Evolutionary conservation across 306 rosid species (phyloP).

Genomic region (Dryas alaskensis): DNA sequence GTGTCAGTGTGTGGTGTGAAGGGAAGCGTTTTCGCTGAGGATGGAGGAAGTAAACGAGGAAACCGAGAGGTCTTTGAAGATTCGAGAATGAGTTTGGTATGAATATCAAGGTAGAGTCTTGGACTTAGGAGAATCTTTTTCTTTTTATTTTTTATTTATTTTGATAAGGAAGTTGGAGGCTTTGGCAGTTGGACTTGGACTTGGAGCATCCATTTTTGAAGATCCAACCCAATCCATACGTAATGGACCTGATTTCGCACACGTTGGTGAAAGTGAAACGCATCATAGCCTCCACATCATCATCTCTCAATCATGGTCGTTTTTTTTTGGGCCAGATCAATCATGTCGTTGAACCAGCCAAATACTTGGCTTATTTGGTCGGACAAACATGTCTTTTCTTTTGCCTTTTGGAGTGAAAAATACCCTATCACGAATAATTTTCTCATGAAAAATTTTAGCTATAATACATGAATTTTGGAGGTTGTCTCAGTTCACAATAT

Average conservation of each 20-base stretch:
- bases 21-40: neutral
- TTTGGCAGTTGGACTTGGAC: neutral
- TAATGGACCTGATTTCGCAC: neutral
- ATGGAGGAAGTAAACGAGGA: neutral
- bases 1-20: neutral
- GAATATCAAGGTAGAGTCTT: neutral
- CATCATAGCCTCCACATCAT: neutral
- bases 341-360: neutral
- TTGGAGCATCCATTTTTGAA: neutral
- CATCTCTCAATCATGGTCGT: neutral
- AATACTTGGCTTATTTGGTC: neutral
- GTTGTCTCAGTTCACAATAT: too few relatives aligned
- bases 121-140: too few relatives aligned
- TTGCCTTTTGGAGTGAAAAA: neutral
- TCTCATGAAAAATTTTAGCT: too few relatives aligned
- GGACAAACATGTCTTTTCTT: neutral
- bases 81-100: neutral
- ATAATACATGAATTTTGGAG: too few relatives aligned
- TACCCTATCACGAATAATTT: too few relatives aligned
- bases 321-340: too few relatives aligned
- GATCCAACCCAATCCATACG: neutral
- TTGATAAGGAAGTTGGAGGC: neutral
- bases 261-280: neutral
- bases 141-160: too few relatives aligned
- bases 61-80: neutral